Evolutionary conservation across 169 alveolate genomes (phyloP), one percentile per base, ranked within the genome.

Genomic region (Theileria parva): DNA sequence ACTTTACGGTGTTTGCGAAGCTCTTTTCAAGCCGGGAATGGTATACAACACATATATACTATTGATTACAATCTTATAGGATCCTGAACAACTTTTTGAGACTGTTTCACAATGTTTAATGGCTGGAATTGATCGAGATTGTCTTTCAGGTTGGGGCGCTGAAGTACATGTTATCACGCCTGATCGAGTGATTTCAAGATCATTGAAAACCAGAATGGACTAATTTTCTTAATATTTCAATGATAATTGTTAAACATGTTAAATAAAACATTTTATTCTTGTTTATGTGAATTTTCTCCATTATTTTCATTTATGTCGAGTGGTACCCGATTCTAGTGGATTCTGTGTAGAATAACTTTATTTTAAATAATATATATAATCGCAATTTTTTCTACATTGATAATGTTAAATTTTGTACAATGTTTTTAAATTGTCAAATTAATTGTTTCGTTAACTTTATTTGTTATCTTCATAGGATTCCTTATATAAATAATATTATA

Each of bases 121-220:
- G 76, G 94, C 98, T 27, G 99, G 97, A 12, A 88, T 96, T 39
- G 99, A 97, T 75, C 92, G 99, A 64, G 99, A 96, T 83, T 95
- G 98, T 74, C 92, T 95, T 61, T 91, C 98, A n/a, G 99, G 99
- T 44, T 97, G 99, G 99, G 99, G 99, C 21, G 98, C 98, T 13
- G 96, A 88, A 71, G 98, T 96, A 21, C 96, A 94, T 74, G 87
- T 96, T 12, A 85, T 85, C 17, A 85, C 91, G 9, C 91, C 91
- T 2, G 84, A 77, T 28, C 72, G 70, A 74, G 69, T 85, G 9
- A 68, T 77, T 48, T 34, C 67, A 21, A 59, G 77, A 15, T 71
- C 91, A 21, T 72, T 85, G 25, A 77, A 85, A 39, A 85, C 91
- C 27, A 85, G 91, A 64, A 85, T 85, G 91, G 91, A 85, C 74